A percentile compares a stretch with the other conserved stretches of the same genome.
Conservation (phyloP, 768 basidiomycete genomes). For the Lentinus tigrinus region DNA sequence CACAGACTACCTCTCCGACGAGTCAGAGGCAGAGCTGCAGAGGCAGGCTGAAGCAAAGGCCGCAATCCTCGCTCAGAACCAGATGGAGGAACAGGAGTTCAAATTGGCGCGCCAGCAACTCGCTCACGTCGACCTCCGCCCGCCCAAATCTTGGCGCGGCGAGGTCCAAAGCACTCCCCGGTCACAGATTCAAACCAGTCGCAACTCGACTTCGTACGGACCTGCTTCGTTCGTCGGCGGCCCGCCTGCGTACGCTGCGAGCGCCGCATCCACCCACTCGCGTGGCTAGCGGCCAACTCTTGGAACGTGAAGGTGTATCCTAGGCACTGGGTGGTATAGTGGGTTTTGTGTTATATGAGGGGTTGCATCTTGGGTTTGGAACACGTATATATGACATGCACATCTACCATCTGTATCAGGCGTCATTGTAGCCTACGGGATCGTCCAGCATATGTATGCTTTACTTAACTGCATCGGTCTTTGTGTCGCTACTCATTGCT, state of each 20-base stretch:
- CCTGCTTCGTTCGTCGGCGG: conserved; percentile 11
- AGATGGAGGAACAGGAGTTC: conserved; percentile 80
- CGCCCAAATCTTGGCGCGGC: conserved; percentile 75
- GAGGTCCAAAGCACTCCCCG: conserved; percentile 20
- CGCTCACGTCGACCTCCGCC: conserved; percentile 68
- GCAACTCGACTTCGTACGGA: conserved; percentile 9
- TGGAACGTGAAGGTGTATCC: background rate
- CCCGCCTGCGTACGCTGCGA: background rate
- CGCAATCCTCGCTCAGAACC: conserved; percentile 73
- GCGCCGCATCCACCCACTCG: conserved; percentile 14
- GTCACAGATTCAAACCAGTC: conserved; percentile 11
- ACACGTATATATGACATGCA: conserved; percentile 13
- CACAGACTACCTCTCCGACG: conserved; percentile 89
- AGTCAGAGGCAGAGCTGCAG: conserved; percentile 88
- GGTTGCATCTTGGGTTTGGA: conserved; percentile 10
- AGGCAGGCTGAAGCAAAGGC: conserved; percentile 82
- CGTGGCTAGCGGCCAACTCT: conserved; percentile 9
- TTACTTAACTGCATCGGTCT: conserved; percentile 13
- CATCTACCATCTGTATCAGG: conserved; percentile 18
- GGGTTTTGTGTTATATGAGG: background rate
- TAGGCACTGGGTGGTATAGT: background rate
- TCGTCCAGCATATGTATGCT: conserved; percentile 14
- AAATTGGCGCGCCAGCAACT: conserved; percentile 78
- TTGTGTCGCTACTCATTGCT: background rate
- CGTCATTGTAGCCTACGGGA: conserved; percentile 16